These are phyloP conservation scores for Musa balbisiana DNA, from an alignment of 202 grass and related monocot species.

Conservation along the genomic window DNA sequence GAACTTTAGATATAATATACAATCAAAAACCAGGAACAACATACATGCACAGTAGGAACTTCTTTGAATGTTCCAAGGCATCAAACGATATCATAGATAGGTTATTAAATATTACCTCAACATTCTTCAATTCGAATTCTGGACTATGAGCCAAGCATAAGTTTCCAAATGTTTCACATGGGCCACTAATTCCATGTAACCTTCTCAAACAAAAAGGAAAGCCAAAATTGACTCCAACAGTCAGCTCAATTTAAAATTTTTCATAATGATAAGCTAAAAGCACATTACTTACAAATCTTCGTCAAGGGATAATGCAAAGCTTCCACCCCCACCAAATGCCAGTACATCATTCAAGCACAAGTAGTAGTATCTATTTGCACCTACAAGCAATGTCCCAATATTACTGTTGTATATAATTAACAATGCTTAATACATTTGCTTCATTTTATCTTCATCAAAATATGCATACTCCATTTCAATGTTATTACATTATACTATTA, in stretches of 20 bases:
- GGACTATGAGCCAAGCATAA: slow-evolving; percentile 72
- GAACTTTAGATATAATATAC: no score
- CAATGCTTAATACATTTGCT: no score
- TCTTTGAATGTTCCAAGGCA: no score
- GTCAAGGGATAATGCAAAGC: slow-evolving; percentile 58
- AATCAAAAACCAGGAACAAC: no score
- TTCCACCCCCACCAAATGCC: slow-evolving; percentile 83
- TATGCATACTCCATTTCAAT: no score
- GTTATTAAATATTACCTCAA: slow-evolving; percentile 46
- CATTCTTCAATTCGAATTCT: slow-evolving; percentile 82
- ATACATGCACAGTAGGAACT: no score
- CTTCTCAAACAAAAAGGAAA: slow-evolving; percentile 31
- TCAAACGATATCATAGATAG: no score
- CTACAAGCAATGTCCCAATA: slow-evolving; percentile 26
- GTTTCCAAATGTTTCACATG: slow-evolving; percentile 82
- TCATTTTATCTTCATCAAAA: no score
- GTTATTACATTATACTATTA: no score
- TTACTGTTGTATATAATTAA: slow-evolving; percentile 4
- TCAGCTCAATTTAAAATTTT: not conserved
- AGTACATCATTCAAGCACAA: slow-evolving; percentile 81
- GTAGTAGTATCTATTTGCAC: slow-evolving; percentile 85
- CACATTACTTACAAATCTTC: slow-evolving; percentile 78
- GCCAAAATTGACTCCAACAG: not conserved
- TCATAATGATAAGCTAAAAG: slow-evolving; percentile 12
- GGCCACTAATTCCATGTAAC: slow-evolving; percentile 72